Evolutionary conservation across 192 early-diverging fungal species (phyloP), one percentile per base, ranked within the genome.

Genomic region (Spizellomyces punctatus): DNA sequence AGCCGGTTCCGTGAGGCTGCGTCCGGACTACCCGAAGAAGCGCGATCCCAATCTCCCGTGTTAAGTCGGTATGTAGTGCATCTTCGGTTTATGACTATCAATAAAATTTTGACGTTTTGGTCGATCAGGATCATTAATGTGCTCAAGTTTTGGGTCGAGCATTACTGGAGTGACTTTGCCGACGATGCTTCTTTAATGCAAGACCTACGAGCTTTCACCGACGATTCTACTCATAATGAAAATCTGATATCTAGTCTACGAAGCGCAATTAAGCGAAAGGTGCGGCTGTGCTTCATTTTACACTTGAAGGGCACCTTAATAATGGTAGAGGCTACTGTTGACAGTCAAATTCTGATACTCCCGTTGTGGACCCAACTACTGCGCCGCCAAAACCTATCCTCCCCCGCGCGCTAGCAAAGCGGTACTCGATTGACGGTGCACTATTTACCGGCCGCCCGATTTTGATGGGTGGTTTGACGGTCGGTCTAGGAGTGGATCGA

Each of bases 91-190:
- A 54, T 54, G 17, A 54, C 12, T 0, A 4, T 54, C 17, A 4
- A 12, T 54, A n/a, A 36, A 61, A 61, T 61, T 2, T 12, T 12
- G 27, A 61, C 22, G 44, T 54, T 46, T 75, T n/a, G 59, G 46
- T 71, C 49, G 4, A 48, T 8, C 10, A 86, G 82, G 70, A 77
- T 81, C 54, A 65, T 86, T 4, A 86, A 88, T 65, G 58, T 79
- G 22, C 56, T 88, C 4, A 88, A 81, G 55, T 79, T 76, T 42
- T 88, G 86, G 86, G 60, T 86, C 14, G 84, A 86, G 59, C 72
- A 84, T 27, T 83, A 82, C 73, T 88, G 84, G 84, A 57, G 55
- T 27, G 86, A 88, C 67, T 88, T 88, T 50, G 78, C 78, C 59
- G 79, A 77, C 7, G 69, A 82, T 63, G 64, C 71, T 47, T 61